phyloP scores from a whole-genome alignment of 495 filamentous ascomycete species.

The Aspergillus carlsbadensis region DNA sequence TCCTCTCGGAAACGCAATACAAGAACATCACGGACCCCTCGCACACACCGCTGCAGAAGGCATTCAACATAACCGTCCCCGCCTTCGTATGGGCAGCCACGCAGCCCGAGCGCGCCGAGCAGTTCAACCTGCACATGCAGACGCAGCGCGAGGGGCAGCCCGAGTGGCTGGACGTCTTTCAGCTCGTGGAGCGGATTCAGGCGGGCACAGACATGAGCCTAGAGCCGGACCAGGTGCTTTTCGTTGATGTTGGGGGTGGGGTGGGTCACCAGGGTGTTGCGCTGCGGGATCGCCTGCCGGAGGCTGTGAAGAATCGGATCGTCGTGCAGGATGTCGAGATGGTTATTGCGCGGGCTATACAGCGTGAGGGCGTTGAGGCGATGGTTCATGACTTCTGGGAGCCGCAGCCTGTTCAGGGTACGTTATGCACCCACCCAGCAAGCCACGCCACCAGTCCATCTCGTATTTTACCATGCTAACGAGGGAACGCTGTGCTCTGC shows the following conservation, averaged over 20 bases:
- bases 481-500: too few relatives aligned
- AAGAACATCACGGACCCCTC: slow-evolving; percentile 31
- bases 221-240: slow-evolving; percentile 24
- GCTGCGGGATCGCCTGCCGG: slow-evolving; percentile 41
- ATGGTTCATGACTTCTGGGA: slow-evolving; percentile 52
- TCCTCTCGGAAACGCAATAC: slow-evolving; percentile 40
- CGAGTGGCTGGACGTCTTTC: slow-evolving; percentile 36
- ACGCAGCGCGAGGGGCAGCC: slow-evolving; percentile 15
- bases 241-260: slow-evolving; percentile 57
- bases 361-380: slow-evolving; percentile 42
- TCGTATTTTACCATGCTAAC: too few relatives aligned
- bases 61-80: slow-evolving; percentile 36
- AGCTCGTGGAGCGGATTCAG: slow-evolving; percentile 11
- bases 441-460: neutral
- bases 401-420: slow-evolving; percentile 46
- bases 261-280: slow-evolving; percentile 50
- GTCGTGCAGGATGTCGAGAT: slow-evolving; percentile 53
- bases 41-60: slow-evolving; percentile 40
- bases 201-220: slow-evolving; percentile 1
- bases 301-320: slow-evolving; percentile 37
- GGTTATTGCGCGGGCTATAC: slow-evolving; percentile 34
- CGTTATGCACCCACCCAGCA: neutral
- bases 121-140: slow-evolving; percentile 42
- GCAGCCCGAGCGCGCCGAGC: slow-evolving; percentile 34
- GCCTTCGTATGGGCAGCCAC: slow-evolving; percentile 39